Base-by-base conservation (phyloP, 1,139 yeast genomes). In the Saccharomyces hybrid region DNA sequence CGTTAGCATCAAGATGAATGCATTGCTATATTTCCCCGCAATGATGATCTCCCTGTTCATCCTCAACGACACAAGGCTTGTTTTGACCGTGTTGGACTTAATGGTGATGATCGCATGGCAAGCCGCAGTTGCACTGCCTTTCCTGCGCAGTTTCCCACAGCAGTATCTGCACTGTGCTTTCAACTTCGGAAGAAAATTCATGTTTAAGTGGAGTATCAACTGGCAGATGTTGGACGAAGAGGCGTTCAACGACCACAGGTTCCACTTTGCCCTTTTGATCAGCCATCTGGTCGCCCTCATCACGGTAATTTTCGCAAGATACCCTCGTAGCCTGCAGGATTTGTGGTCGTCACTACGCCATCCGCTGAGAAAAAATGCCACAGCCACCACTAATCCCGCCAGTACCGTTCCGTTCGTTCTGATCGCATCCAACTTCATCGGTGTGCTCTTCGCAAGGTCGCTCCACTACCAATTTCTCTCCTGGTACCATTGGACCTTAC, bases 401-500 rank as follows among this genome's bases (percentile, higher is more conserved):
- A 75, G 78, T 53, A 76, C 85, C 5, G 72, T 86, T 3, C 57
- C 65, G 46, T 74, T 80, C 53, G 75, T 83, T 0, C 70, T 89
- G 65, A 69, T 83, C 16, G 73, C 81, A 3, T 75, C 86, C 7
- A 91, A 91, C 65, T 67, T 88, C 47, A 78, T 87, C 54, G 99
- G 99, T 0, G 77, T 91, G 2, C 63, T 89, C 5, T 88, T 81
- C 69, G 80, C 97, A 0, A 78, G 98, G 58, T 87, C 96, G 0
- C 75, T 91, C 56, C 99, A 91, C 69, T 91, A 90, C 70, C 99
- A 91, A 70, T 91, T 91, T 62, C 80, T 90, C 56, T 77, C 91
- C 3, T 91, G 99, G 99, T 90, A 90, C 69, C 82, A 81, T 57
- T 90, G 95, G 90, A 82, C 86, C 44, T 69, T 88, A 25, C 98